A percentile compares a stretch with the other conserved stretches of the same genome.
phyloP scores from a whole-genome alignment of 2,329 filamentous ascomycete genomes.

The Fusarium beomiforme region DNA sequence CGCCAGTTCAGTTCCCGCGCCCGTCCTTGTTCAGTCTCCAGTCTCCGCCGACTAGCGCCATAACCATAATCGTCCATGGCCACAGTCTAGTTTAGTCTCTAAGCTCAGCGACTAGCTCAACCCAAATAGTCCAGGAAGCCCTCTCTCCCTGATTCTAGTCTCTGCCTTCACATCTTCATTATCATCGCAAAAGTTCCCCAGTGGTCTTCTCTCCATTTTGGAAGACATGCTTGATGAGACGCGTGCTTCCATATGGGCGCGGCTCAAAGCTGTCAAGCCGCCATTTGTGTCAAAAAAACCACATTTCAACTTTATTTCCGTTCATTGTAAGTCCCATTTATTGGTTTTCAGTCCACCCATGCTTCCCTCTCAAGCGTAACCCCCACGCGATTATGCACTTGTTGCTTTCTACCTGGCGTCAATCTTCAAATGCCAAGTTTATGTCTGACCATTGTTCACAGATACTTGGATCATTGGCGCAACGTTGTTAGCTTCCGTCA shows the following conservation, averaged over 20 bases:
- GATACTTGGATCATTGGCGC: conserved; percentile 84
- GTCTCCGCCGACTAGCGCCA: conserved; percentile 20
- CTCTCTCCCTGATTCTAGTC: conserved; percentile 17
- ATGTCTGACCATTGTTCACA: conserved; percentile 48
- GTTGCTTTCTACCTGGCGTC: conserved; percentile 16
- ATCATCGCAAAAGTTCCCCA: conserved; percentile 5
- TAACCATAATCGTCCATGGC: conserved; percentile 31
- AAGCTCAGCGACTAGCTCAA: conserved; percentile 24
- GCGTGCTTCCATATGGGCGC: conserved; percentile 50
- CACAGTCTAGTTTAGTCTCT: conserved; percentile 23
- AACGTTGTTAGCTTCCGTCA: conserved; percentile 77
- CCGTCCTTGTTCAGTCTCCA: conserved; percentile 14
- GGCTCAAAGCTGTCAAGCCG: conserved; percentile 62
- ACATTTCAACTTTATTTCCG: conserved; percentile 82
- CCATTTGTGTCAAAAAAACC: conserved; percentile 69
- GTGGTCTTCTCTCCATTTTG: conserved; percentile 4
- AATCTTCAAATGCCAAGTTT: conserved; percentile 2
- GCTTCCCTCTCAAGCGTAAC: conserved; percentile 1
- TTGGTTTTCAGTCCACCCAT: background rate
- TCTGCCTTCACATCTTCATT: conserved; percentile 23
- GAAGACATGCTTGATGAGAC: conserved; percentile 48
- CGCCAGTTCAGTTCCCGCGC: conserved; percentile 24
- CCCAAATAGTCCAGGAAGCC: conserved; percentile 28
- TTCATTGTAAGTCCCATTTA: conserved; percentile 72
- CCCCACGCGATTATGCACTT: conserved; percentile 33